Conservation (phyloP, 2,329 filamentous ascomycete species). For the Eutypella sp. region DNA sequence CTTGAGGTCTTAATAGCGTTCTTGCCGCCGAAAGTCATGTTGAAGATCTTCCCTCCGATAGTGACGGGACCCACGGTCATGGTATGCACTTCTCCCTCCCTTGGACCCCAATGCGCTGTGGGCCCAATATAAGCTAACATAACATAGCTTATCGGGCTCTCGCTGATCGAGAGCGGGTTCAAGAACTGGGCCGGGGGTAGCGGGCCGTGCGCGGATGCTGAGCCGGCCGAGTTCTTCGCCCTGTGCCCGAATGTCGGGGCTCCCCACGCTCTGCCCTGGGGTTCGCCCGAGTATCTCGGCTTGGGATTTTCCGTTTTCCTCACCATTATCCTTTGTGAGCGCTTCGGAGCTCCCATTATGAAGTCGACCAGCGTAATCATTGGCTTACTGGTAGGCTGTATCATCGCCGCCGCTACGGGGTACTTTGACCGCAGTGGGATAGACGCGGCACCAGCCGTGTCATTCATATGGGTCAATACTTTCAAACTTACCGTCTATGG, state of each 20-base stretch:
- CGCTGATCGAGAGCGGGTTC: slow-evolving; percentile 67
- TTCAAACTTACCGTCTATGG: slow-evolving; percentile 69
- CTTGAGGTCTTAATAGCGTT: slow-evolving; percentile 73
- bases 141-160: slow-evolving; percentile 62
- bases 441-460: slow-evolving; percentile 63
- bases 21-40: slow-evolving; percentile 61
- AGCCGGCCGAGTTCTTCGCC: slow-evolving; percentile 49
- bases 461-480: slow-evolving; percentile 75
- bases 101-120: slow-evolving; percentile 17
- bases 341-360: slow-evolving; percentile 80
- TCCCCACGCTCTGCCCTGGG: slow-evolving; percentile 71
- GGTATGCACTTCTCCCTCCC: slow-evolving; percentile 11
- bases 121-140: slow-evolving; percentile 5
- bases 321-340: slow-evolving; percentile 74
- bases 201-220: slow-evolving; percentile 51
- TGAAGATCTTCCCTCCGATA: slow-evolving; percentile 73
- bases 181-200: slow-evolving; percentile 73
- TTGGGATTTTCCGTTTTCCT: slow-evolving; percentile 77
- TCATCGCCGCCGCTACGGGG: slow-evolving; percentile 71
- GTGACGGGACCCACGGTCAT: slow-evolving; percentile 70
- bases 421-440: slow-evolving; percentile 76
- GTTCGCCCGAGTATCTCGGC: slow-evolving; percentile 70
- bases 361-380: slow-evolving; percentile 73
- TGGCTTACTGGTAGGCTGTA: slow-evolving; percentile 69
- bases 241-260: slow-evolving; percentile 63